Base-by-base conservation (phyloP, 495 filamentous ascomycete genomes). In the Xylaria venustula region DNA sequence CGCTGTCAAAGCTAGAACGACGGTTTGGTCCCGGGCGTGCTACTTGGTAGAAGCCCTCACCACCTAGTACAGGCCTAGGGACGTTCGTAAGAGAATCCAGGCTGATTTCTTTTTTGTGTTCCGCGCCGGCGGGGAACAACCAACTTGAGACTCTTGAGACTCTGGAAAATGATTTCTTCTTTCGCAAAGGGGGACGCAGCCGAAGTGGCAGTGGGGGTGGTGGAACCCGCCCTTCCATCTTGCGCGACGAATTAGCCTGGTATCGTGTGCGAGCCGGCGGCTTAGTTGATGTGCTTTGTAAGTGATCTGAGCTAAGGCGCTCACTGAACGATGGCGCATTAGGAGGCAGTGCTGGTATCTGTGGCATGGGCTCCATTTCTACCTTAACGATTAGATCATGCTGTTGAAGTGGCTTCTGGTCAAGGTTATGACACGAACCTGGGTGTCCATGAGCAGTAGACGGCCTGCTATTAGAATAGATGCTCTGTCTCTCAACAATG, bases 161-260 rank as follows among this genome's bases (percentile, higher is more conserved):
- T 51, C 79, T 72, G 1, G 80, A 81, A 64, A 84, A 83, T 20
- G 80, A 83, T 60, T 84, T 84, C 75, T 83, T 84, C 68, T 84
- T 84, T 32, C 82, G 70, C 37, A 81, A 67, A 9, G 79, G 78
- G 15, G 76, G 76, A 37, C 79, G 75, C 5, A 83, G 74, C 23
- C 81, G 74, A 15, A 83, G 75, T 0, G 80, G 80, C 3, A 83
- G 74, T 7, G 83, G 82, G 0, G 80, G 82, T 1, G 80, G 79
- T n/a, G 81, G 77, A 12, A 72, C 67, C 7, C 73, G 63, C 12
- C 73, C 73, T 51, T 74, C 63, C 15, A 64, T 58, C 28, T 69
- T 68, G 12, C 69, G 65, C 14, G 66, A 70, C 17, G 68, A 68
- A 28, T 66, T 69, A 2, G 69, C 71, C 20, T 67, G 54, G 32